phyloP scores from a whole-genome alignment of 176 grass and related monocot species.

The Thinopyrum elongatum region DNA sequence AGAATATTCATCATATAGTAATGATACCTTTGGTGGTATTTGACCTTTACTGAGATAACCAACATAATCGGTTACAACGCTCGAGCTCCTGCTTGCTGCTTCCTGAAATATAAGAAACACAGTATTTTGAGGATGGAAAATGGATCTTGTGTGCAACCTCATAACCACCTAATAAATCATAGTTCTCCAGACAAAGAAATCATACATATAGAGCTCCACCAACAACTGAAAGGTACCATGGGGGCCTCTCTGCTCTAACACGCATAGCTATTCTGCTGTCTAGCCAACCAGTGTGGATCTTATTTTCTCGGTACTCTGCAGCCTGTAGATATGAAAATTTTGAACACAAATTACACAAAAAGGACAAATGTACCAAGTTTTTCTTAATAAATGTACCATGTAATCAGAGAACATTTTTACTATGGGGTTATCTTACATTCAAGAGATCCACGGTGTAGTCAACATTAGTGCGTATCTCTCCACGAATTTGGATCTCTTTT shows the following conservation, averaged over 20 bases:
- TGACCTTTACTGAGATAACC: conserved; percentile 99
- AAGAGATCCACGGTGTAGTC: conserved; percentile 99
- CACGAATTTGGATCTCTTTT: conserved; percentile 98
- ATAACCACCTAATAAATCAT: conserved; percentile 25
- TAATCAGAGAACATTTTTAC: conserved; percentile 25
- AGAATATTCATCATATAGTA: conserved; percentile 34
- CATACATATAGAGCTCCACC: conserved; percentile 94
- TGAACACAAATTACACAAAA: background rate
- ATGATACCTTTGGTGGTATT: conserved; percentile 92
- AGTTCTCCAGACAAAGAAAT: conserved; percentile 15
- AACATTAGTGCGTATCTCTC: conserved; percentile 98
- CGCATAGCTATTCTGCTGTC: conserved; percentile 99
- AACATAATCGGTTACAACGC: conserved; percentile 80
- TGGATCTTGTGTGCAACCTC: background rate
- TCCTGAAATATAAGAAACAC: conserved; percentile 62
- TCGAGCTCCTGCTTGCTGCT: conserved; percentile 90
- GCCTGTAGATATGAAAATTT: conserved; percentile 48
- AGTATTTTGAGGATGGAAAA: conserved; percentile 16
- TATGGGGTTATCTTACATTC: conserved; percentile 65
- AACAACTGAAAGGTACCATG: conserved; percentile 99
- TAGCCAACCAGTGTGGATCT: conserved; percentile 96
- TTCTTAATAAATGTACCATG: conserved; percentile 1
- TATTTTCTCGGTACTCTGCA: conserved; percentile 89
- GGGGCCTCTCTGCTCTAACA: conserved; percentile 97
- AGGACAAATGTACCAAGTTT: conserved; percentile 8